Conservation (phyloP, 495 filamentous ascomycete genomes). For the Choiromyces venosus region DNA sequence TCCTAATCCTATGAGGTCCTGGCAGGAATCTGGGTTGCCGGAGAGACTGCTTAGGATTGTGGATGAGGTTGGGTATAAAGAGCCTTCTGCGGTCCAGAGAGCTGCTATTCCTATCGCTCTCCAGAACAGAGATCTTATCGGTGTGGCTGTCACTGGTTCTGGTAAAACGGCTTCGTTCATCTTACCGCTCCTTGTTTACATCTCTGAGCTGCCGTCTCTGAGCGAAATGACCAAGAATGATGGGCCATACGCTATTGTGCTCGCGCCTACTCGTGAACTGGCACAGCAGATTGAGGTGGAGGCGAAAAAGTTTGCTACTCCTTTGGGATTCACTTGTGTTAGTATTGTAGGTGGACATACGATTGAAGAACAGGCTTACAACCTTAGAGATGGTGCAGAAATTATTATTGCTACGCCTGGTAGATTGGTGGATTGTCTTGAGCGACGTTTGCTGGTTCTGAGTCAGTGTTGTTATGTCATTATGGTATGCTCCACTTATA, state of each 20-base stretch:
- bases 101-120: constrained; percentile 94
- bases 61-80: constrained; percentile 80
- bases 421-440: constrained; percentile 94
- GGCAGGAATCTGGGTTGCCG: constrained; percentile 80
- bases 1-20: constrained; percentile 94
- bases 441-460: constrained; percentile 84
- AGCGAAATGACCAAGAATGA: constrained; percentile 88
- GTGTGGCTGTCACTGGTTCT: constrained; percentile 96
- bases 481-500: constrained; percentile 46
- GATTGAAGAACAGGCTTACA: constrained; percentile 89
- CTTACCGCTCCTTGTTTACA: constrained; percentile 92
- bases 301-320: constrained; percentile 85
- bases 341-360: constrained; percentile 96
- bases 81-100: constrained; percentile 86
- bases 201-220: constrained; percentile 79
- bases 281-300: constrained; percentile 97
- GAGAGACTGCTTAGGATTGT: constrained; percentile 77
- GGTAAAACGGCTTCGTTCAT: constrained; percentile 98
- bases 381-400: constrained; percentile 89
- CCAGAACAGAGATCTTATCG: constrained; percentile 89
- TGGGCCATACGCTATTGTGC: constrained; percentile 91
- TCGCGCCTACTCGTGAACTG: constrained; percentile 96
- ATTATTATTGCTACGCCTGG: constrained; percentile 98
- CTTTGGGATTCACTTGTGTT: constrained; percentile 90
- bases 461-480: constrained; percentile 97